Conservation (phyloP, 495 filamentous ascomycete genomes). For the Penicillium coprophilum region DNA sequence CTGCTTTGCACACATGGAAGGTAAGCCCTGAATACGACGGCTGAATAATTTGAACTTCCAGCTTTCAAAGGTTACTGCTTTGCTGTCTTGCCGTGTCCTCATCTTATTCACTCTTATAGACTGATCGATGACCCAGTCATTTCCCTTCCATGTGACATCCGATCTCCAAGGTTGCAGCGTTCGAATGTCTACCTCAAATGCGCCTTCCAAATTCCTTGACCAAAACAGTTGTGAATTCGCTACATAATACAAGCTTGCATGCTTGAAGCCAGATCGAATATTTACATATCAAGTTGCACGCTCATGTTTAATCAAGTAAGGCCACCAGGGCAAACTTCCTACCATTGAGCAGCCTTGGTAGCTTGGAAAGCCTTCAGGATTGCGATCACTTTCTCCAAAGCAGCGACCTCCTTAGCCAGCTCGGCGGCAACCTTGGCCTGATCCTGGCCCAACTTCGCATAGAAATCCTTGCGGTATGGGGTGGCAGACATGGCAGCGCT, state of each 20-base stretch:
- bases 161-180: background rate
- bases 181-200: background rate
- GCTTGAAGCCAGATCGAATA: conserved; percentile 28
- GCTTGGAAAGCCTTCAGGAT: conserved; percentile 74
- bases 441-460: conserved; percentile 75
- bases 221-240: conserved; percentile 16
- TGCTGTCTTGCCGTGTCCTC: too few relatives aligned
- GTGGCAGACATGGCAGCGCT: conserved; percentile 86
- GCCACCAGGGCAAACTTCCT: conserved; percentile 36
- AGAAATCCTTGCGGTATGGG: conserved; percentile 90
- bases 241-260: conserved; percentile 18
- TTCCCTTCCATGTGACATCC: background rate
- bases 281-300: conserved; percentile 31
- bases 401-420: conserved; percentile 66
- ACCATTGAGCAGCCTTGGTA: conserved; percentile 67
- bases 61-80: background rate
- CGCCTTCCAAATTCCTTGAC: background rate
- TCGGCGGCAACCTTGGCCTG: conserved; percentile 54
- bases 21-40: too few relatives aligned
- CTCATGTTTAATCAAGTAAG: conserved; percentile 12
- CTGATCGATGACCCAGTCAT: background rate
- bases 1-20: too few relatives aligned
- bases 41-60: too few relatives aligned
- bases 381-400: conserved; percentile 68
- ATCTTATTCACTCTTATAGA: background rate